phyloP scores from a whole-genome alignment of 2,329 filamentous ascomycete species.

The Monosporascus sp. region DNA sequence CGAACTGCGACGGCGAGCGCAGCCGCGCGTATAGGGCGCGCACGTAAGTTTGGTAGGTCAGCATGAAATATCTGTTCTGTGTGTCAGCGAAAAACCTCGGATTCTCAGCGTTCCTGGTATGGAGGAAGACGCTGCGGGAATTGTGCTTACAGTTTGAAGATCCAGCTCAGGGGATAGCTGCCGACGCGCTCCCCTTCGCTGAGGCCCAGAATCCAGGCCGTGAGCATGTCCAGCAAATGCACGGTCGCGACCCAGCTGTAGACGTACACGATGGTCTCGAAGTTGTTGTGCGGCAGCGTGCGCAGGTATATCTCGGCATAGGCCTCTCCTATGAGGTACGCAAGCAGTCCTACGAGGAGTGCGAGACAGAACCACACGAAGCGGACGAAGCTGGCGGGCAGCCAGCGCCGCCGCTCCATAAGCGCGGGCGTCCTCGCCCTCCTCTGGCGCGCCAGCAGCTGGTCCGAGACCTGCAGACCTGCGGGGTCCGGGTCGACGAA shows the following conservation, averaged over 20 bases:
- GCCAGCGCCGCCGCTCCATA: slow-evolving; percentile 47
- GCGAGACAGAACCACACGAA: slow-evolving; percentile 67
- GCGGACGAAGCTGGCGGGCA: slow-evolving; percentile 61
- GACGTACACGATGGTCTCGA: slow-evolving; percentile 64
- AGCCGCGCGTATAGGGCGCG: slow-evolving; percentile 63
- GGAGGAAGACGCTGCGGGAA: not conserved
- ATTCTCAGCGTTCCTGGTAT: slow-evolving; percentile 3
- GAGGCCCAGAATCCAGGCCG: slow-evolving; percentile 61
- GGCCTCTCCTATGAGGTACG: slow-evolving; percentile 62
- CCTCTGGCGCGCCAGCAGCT: slow-evolving; percentile 1
- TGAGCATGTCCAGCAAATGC: slow-evolving; percentile 57
- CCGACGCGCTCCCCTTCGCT: slow-evolving; percentile 62
- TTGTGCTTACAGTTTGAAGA: slow-evolving; percentile 57
- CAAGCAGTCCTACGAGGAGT: slow-evolving; percentile 55
- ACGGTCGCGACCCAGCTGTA: slow-evolving; percentile 66
- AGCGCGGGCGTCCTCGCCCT: slow-evolving; percentile 24
- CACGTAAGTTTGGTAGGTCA: slow-evolving; percentile 68
- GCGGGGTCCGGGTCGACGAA: slow-evolving; percentile 32
- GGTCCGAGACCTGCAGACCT: slow-evolving; percentile 17
- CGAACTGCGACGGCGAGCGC: slow-evolving; percentile 59
- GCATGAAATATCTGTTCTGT: slow-evolving; percentile 51
- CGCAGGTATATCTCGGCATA: slow-evolving; percentile 65
- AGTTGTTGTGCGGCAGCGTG: slow-evolving; percentile 59
- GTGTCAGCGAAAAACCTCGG: slow-evolving; percentile 8
- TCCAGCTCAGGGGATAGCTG: slow-evolving; percentile 65